These are phyloP conservation scores for Salvia rosmarinus DNA, from an alignment of 257 asterid genomes.

Conservation along the genomic window DNA sequence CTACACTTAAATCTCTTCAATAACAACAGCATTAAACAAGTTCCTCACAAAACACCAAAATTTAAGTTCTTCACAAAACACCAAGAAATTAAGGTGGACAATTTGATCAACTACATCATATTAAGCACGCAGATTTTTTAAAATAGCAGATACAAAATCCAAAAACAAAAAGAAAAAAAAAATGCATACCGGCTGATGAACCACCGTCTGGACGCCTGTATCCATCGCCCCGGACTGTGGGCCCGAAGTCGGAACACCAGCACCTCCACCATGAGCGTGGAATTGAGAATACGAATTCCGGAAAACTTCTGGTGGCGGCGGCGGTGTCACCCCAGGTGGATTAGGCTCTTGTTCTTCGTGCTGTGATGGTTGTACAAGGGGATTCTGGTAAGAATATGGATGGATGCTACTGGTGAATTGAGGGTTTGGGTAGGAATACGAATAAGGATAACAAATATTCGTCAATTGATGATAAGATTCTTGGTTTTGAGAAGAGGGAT, in stretches of 20 bases:
- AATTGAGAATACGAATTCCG: conserved; percentile 37
- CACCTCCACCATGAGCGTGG: conserved; percentile 21
- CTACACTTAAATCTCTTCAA: background rate
- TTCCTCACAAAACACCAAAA: background rate
- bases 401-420: conserved; percentile 33
- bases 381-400: conserved; percentile 39
- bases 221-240: conserved; percentile 37
- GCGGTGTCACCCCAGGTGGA: conserved; percentile 61
- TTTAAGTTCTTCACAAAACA: background rate
- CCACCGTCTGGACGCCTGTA: conserved; percentile 32
- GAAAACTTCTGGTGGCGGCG: conserved; percentile 21
- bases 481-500: conserved; percentile 37
- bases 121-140: background rate
- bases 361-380: conserved; percentile 41
- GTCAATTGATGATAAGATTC: conserved; percentile 39
- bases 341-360: conserved; percentile 46
- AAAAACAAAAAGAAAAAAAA: background rate
- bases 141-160: background rate
- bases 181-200: conserved; percentile 46
- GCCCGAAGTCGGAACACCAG: conserved; percentile 25
- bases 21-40: background rate
- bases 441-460: conserved; percentile 33
- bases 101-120: conserved; percentile 10
- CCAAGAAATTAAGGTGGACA: background rate
- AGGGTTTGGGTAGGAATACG: conserved; percentile 38